These are phyloP conservation scores for Dryadomyces quercivorus DNA, from an alignment of 2,329 filamentous ascomycete species.

Conservation along the genomic window DNA sequence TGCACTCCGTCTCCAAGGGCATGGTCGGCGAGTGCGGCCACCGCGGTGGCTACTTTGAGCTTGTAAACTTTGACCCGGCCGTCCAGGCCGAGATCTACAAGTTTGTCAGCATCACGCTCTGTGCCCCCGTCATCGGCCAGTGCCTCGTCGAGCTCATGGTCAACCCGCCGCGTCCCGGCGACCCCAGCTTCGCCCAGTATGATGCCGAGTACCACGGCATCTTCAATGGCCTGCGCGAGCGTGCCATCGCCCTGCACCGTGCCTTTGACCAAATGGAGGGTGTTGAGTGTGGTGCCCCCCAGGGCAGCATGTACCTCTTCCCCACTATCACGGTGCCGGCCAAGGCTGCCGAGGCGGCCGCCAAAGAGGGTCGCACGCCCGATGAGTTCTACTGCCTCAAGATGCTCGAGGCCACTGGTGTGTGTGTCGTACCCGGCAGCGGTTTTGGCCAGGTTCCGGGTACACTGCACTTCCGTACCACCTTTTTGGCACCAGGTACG, in stretches of 20 bases:
- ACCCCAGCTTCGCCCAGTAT: slow-evolving; percentile 77
- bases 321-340: slow-evolving; percentile 73
- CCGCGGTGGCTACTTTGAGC: slow-evolving; percentile 94
- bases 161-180: slow-evolving; percentile 76
- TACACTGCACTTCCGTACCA: slow-evolving; percentile 89
- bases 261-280: slow-evolving; percentile 94
- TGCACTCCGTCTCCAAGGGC: slow-evolving; percentile 93
- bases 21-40: slow-evolving; percentile 99
- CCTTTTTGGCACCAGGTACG: slow-evolving; percentile 89
- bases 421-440: slow-evolving; percentile 84
- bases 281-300: slow-evolving; percentile 76
- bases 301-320: slow-evolving; percentile 99
- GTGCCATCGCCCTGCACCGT: slow-evolving; percentile 75
- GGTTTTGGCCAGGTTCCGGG: slow-evolving; percentile 92
- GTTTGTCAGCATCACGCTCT: slow-evolving; percentile 94
- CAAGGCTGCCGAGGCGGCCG: slow-evolving; percentile 66
- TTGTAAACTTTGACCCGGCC: slow-evolving; percentile 73
- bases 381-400: slow-evolving; percentile 94
- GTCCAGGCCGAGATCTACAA: slow-evolving; percentile 96
- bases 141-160: slow-evolving; percentile 97
- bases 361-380: slow-evolving; percentile 57
- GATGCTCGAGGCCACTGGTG: slow-evolving; percentile 83
- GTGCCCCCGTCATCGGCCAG: slow-evolving; percentile 88
- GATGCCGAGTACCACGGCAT: slow-evolving; percentile 74
- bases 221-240: slow-evolving; percentile 62